Evolutionary conservation across 1,284 basidiomycete genomes (phyloP).

Genomic region (Trichosporon faecale): DNA sequence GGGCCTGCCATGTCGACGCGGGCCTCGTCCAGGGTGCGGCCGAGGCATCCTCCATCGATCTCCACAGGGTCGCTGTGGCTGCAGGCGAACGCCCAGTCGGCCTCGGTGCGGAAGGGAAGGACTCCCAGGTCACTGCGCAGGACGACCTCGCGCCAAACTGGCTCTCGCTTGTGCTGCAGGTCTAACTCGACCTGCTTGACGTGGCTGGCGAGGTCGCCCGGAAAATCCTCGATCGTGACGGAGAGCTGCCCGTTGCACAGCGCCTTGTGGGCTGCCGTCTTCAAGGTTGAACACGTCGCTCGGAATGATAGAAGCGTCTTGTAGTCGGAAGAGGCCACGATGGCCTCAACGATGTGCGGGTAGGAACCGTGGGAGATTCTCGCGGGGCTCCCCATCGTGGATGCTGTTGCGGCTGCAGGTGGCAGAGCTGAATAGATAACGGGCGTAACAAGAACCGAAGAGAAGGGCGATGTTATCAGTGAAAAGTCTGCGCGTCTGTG

Average conservation of each 20-base stretch:
- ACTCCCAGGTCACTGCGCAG: neutral
- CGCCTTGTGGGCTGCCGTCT: neutral
- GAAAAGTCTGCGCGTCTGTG: no score
- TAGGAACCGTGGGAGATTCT: neutral
- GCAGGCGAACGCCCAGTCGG: neutral
- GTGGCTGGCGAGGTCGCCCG: no score
- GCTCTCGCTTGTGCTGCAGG: neutral
- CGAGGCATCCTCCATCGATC: no score
- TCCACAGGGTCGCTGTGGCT: no score
- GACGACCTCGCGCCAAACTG: neutral
- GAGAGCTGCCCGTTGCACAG: neutral
- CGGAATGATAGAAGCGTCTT: neutral
- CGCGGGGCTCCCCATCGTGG: neutral
- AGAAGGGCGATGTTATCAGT: no score
- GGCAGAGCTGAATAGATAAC: neutral
- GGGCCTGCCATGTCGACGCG: no score
- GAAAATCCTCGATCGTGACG: neutral
- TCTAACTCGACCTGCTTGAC: no score
- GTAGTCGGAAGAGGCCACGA: neutral
- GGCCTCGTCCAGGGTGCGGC: no score
- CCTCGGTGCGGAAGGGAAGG: neutral
- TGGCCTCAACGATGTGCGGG: neutral
- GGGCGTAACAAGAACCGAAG: no score
- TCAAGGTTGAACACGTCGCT: neutral
- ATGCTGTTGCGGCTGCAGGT: neutral